Conservation (phyloP, 176 grass and related monocot species). For the Puya raimondii region DNA sequence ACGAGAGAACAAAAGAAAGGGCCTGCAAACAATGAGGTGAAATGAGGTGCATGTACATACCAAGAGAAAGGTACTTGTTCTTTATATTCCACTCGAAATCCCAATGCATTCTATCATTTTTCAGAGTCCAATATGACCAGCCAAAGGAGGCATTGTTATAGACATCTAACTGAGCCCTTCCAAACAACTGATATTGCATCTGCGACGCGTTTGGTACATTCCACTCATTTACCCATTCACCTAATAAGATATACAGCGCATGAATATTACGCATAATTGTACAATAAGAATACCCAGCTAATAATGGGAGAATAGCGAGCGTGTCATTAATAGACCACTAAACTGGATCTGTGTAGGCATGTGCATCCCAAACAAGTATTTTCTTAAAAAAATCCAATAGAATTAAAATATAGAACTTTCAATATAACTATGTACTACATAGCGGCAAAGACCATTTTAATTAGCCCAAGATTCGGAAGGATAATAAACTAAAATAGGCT, state of each 20-base stretch:
- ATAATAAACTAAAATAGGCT: not conserved
- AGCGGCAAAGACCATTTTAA: not conserved
- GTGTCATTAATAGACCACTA: too few relatives aligned
- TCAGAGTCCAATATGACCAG: conserved; percentile 88
- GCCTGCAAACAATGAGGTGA: not conserved
- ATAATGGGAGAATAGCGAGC: too few relatives aligned
- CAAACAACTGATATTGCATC: conserved; percentile 67
- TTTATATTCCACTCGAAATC: conserved; percentile 79
- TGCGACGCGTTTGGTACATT: conserved; percentile 49
- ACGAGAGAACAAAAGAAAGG: not conserved
- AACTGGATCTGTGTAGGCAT: not conserved
- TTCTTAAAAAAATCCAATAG: not conserved
- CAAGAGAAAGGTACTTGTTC: conserved; percentile 50
- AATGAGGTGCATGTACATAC: conserved; percentile 19
- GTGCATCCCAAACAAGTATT: not conserved
- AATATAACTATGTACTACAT: not conserved
- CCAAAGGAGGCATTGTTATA: conserved; percentile 79
- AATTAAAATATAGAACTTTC: not conserved
- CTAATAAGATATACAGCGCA: conserved; percentile 12
- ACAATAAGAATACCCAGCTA: not conserved
- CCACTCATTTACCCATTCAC: conserved; percentile 98
- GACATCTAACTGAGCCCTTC: conserved; percentile 63
- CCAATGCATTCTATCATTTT: conserved; percentile 69
- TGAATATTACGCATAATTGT: not conserved
- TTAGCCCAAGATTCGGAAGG: not conserved